Evolutionary conservation across 345 rosid species (phyloP), one percentile per base, ranked within the genome.

Genomic region (Camelina sativa): DNA sequence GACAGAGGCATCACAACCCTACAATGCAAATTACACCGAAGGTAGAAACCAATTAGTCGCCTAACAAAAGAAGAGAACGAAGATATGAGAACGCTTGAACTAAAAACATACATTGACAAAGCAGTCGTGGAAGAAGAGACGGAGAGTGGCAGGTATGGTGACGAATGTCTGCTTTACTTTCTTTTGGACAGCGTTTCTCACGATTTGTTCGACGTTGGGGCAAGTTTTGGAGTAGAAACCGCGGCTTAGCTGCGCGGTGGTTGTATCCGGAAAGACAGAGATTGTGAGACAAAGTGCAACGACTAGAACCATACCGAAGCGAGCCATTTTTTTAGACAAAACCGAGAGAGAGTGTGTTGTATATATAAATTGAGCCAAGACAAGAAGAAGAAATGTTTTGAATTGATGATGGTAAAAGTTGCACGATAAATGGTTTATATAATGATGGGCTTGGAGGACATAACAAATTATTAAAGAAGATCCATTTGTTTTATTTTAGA

Each of bases 111-210:
- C 96, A 86, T 86, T 80, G 51, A 90, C 91, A 20, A 88, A 83
- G 82, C 96, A 90, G 56, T 90, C 96, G 32, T 90, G 96, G 89
- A 90, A 88, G 81, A 90, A 90, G 74, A 88, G 90, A 22, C 96
- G 96, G 67, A 90, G 76, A 19, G 93, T 88, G 37, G 82, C 92
- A 1, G 96, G 91, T 51, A 85, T 72, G 0, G 91, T 82, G 64
- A 86, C 88, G 46, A 87, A 88, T 6, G 93, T 91, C 55, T 88
- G 86, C 34, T 40, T 67, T 48, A 87, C 60, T 71, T 91, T 91
- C 60, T 67, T 41, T 1, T 62, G 38, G 3, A 88, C 93, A 2
- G 23, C 92, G 19, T 28, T 73, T 80, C 85, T 76, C 4, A 90
- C 96, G 16, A 92, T 88, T 47, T 37, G 48, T 71, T 92, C 96